These are phyloP conservation scores for Neonothopanus nambi DNA, from an alignment of 1,284 basidiomycete species.

Conservation along the genomic window DNA sequence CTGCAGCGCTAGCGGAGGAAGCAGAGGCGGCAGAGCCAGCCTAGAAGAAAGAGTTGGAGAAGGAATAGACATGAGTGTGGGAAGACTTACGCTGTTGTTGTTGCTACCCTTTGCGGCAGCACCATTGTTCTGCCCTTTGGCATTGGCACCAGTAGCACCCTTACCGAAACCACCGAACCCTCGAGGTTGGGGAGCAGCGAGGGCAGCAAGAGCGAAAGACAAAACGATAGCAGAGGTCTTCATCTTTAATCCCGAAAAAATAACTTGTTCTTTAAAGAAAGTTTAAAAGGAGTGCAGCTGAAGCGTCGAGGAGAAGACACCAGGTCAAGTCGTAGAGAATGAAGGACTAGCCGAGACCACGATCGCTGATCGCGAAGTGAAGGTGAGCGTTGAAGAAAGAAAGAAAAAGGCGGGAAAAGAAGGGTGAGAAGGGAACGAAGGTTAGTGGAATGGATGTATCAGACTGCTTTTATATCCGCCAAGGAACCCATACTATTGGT, in stretches of 20 bases:
- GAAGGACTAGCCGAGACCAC: constrained; percentile 33
- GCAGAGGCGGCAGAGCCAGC: constrained; percentile 16
- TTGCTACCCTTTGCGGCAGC: neutral
- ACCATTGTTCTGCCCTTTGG: no score
- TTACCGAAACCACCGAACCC: neutral
- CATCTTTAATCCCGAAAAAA: constrained; percentile 31
- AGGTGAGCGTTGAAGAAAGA: constrained; percentile 19
- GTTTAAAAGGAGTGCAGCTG: constrained; percentile 25
- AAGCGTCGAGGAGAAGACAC: constrained; percentile 24
- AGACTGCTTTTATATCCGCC: no score
- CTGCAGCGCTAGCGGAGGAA: constrained; percentile 13
- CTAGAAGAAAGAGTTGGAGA: no score
- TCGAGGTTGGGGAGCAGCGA: constrained; percentile 25
- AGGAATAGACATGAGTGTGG: no score
- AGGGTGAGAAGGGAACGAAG: constrained; percentile 7
- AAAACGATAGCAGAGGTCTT: constrained; percentile 30
- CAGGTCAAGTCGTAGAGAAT: constrained; percentile 27
- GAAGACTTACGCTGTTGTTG: constrained; percentile 28
- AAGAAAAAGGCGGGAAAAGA: constrained; percentile 1
- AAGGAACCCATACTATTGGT: no score
- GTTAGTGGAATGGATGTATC: constrained; percentile 8
- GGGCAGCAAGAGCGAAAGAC: constrained; percentile 27
- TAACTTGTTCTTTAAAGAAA: constrained; percentile 17
- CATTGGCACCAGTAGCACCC: neutral
- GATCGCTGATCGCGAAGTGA: constrained; percentile 33